These are phyloP conservation scores for Pyrrhoderma lamaoense DNA, from an alignment of 1,284 basidiomycete species.

Conservation along the genomic window DNA sequence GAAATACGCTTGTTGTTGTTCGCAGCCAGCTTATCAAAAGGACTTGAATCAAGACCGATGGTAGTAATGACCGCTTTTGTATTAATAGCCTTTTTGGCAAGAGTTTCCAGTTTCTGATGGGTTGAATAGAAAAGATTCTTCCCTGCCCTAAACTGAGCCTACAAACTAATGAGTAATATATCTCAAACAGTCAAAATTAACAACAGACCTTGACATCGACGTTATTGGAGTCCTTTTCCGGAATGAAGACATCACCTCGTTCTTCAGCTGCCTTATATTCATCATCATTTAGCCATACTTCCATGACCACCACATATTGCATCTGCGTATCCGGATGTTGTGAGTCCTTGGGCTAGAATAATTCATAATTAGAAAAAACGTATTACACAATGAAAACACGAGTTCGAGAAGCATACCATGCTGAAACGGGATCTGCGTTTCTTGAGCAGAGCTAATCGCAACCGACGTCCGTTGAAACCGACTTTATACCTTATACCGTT, in stretches of 20 bases:
- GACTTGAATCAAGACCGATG: conserved; percentile 31
- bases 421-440: conserved; percentile 57
- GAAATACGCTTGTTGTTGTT: conserved; percentile 32
- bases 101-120: conserved; percentile 33
- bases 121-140: conserved; percentile 41
- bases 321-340: conserved; percentile 63
- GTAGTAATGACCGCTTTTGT: conserved; percentile 38
- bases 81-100: conserved; percentile 30
- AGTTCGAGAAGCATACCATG: conserved; percentile 46
- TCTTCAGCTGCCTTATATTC: conserved; percentile 60
- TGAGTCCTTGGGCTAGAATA: conserved; percentile 60
- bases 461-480: conserved; percentile 58
- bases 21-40: conserved; percentile 28
- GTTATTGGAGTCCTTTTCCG: conserved; percentile 33
- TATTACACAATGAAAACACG: not conserved
- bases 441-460: conserved; percentile 61
- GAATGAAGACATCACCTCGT: conserved; percentile 49
- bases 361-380: conserved; percentile 13
- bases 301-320: conserved; percentile 61
- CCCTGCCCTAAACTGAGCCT: conserved; percentile 32
- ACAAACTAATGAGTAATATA: conserved; percentile 6
- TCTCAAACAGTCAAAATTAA: not conserved
- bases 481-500: conserved; percentile 65
- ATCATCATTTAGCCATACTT: conserved; percentile 70
- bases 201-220: conserved; percentile 23